phyloP scores from a whole-genome alignment of 2,329 filamentous ascomycete species.

The Aspergillus persii region DNA sequence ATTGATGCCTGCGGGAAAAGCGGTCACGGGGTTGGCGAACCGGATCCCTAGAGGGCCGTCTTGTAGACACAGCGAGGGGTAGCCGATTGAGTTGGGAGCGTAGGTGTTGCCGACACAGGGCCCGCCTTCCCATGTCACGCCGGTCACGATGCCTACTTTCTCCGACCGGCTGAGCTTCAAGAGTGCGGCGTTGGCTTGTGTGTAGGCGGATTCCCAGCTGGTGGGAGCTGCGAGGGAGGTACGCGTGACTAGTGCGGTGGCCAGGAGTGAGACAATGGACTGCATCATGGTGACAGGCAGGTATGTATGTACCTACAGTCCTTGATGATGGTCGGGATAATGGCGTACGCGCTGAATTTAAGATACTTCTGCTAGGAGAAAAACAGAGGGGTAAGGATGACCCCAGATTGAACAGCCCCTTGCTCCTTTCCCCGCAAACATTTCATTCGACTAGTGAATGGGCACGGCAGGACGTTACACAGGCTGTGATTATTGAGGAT shows the following conservation, averaged over 20 bases:
- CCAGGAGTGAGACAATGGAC: neutral
- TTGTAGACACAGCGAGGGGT: constrained; percentile 34
- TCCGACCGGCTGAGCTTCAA: constrained; percentile 17
- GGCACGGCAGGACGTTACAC: neutral
- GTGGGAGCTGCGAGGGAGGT: neutral
- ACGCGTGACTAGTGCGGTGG: neutral
- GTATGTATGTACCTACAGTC: neutral
- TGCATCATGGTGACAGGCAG: neutral
- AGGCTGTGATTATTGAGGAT: neutral
- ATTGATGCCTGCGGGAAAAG: constrained; percentile 43
- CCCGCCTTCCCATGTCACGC: constrained; percentile 27
- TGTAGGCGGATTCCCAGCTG: constrained; percentile 12
- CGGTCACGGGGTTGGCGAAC: constrained; percentile 44
- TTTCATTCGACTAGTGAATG: neutral
- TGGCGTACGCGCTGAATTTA: neutral
- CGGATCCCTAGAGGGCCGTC: constrained; percentile 39
- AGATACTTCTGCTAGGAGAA: neutral
- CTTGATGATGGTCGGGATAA: neutral
- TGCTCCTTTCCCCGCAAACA: neutral
- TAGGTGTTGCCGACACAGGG: constrained; percentile 35
- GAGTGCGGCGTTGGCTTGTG: constrained; percentile 13
- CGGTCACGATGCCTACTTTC: constrained; percentile 30
- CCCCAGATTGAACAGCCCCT: neutral
- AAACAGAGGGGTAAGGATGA: neutral
- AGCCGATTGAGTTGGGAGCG: constrained; percentile 24